These are phyloP conservation scores for Yamadazyma takamatsuzukensis DNA, from an alignment of 805 yeast genomes.

Conservation along the genomic window DNA sequence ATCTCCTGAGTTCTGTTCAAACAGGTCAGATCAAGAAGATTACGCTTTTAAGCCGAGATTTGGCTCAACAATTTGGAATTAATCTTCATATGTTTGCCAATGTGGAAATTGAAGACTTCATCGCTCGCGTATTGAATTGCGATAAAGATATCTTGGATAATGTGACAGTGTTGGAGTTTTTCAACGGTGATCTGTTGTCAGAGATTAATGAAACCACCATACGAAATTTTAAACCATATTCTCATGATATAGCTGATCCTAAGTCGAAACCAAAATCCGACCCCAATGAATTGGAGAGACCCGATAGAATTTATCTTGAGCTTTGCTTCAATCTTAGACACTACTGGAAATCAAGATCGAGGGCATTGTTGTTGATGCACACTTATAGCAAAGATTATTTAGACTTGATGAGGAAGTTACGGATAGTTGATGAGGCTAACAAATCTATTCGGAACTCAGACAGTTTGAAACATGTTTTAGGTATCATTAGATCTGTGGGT, in stretches of 20 bases:
- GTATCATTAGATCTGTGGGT: conserved; percentile 86
- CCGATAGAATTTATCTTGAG: conserved; percentile 82
- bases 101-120: conserved; percentile 60
- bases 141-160: conserved; percentile 67
- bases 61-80: conserved; percentile 93
- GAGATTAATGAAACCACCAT: conserved; percentile 72
- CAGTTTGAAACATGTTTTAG: conserved; percentile 68
- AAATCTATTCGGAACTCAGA: conserved; percentile 62
- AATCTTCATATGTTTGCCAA: conserved; percentile 76
- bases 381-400: conserved; percentile 75
- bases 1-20: conserved; percentile 8
- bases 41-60: conserved; percentile 72
- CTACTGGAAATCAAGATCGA: conserved; percentile 90
- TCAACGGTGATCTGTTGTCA: conserved; percentile 68
- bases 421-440: conserved; percentile 70
- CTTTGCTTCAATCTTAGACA: conserved; percentile 77
- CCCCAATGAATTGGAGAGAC: conserved; percentile 73
- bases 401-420: conserved; percentile 64
- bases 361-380: conserved; percentile 70
- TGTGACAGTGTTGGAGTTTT: conserved; percentile 76
- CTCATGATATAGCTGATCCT: conserved; percentile 59
- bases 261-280: conserved; percentile 54
- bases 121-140: conserved; percentile 71
- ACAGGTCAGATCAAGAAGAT: conserved; percentile 40
- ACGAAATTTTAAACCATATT: conserved; percentile 75